Conservation (phyloP, 1,284 basidiomycete species). For the Bondarzewia mesenterica region DNA sequence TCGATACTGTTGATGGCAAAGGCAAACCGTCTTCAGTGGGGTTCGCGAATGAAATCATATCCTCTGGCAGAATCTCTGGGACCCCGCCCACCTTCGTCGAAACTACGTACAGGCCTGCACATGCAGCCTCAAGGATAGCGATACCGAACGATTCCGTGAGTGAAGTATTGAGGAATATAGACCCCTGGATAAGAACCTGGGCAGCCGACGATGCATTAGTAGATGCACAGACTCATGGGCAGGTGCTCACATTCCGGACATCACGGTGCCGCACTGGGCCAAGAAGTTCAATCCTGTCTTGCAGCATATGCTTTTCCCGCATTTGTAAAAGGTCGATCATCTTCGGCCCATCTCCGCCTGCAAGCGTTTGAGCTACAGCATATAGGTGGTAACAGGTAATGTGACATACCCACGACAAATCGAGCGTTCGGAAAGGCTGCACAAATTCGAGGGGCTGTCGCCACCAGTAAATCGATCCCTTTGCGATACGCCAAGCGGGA, state of each 20-base stretch:
- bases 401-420: conserved; percentile 74
- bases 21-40: conserved; percentile 71
- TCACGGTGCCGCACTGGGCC: conserved; percentile 78
- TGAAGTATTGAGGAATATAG: conserved; percentile 93
- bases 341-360: conserved; percentile 93
- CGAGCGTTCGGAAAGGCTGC: conserved; percentile 75
- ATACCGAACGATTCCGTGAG: conserved; percentile 98
- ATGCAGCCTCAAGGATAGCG: conserved; percentile 93
- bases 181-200: conserved; percentile 75
- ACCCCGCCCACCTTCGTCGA: conserved; percentile 93
- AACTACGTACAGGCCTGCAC: conserved; percentile 90
- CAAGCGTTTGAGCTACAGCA: too few species aligned
- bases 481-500: conserved; percentile 95
- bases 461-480: conserved; percentile 92
- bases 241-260: conserved; percentile 63
- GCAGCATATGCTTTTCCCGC: conserved; percentile 84
- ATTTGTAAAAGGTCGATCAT: conserved; percentile 94
- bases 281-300: conserved; percentile 86
- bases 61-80: conserved; percentile 88
- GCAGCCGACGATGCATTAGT: background rate
- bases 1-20: conserved; percentile 6
- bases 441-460: conserved; percentile 88
- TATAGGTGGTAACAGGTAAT: background rate
- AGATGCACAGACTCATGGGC: background rate
- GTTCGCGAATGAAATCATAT: conserved; percentile 91